A percentile compares a stretch with the other conserved stretches of the same genome.
phyloP scores from a whole-genome alignment of 1,284 basidiomycete genomes.

The Heterobasidion occidentale region DNA sequence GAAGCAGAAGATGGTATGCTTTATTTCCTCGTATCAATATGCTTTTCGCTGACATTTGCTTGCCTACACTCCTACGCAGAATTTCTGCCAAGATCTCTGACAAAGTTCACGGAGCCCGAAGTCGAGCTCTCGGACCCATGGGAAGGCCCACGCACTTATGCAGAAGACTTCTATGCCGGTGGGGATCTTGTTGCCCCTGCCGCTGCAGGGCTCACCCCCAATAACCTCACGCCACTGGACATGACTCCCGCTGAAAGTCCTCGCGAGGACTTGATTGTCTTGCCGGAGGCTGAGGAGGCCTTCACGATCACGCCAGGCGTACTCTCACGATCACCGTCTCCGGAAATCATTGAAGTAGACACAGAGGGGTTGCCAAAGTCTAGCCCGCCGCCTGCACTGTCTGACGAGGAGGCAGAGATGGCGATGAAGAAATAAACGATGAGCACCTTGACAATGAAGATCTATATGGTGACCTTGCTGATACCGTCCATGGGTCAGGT shows the following conservation, averaged over 20 bases:
- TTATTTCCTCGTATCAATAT: not conserved
- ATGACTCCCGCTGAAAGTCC: slow-evolving; percentile 6
- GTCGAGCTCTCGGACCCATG: slow-evolving; percentile 39
- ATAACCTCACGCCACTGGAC: slow-evolving; percentile 8
- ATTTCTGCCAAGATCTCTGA: not conserved
- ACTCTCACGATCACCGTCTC: slow-evolving; percentile 4
- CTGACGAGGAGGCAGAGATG: not conserved
- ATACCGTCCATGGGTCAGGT: not conserved
- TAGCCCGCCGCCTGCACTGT: not conserved
- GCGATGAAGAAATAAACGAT: not conserved
- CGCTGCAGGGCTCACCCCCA: slow-evolving; percentile 10
- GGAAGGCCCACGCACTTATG: slow-evolving; percentile 39
- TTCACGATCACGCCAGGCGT: slow-evolving; percentile 7
- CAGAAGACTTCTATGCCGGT: slow-evolving; percentile 42
- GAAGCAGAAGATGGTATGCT: not conserved
- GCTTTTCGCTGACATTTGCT: not conserved
- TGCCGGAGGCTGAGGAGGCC: not conserved
- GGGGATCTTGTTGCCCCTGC: slow-evolving; percentile 19
- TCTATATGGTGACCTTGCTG: slow-evolving; percentile 1
- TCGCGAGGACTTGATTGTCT: slow-evolving; percentile 2
- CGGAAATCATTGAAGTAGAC: not conserved
- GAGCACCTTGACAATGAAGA: not conserved
- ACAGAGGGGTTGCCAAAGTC: not conserved
- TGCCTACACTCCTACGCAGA: not conserved
- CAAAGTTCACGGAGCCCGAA: not conserved